Percentiles rank a stretch among this genome's conserved stretches.
phyloP scores from a whole-genome alignment of 805 yeast genomes.

The Teunomyces atbi region DNA sequence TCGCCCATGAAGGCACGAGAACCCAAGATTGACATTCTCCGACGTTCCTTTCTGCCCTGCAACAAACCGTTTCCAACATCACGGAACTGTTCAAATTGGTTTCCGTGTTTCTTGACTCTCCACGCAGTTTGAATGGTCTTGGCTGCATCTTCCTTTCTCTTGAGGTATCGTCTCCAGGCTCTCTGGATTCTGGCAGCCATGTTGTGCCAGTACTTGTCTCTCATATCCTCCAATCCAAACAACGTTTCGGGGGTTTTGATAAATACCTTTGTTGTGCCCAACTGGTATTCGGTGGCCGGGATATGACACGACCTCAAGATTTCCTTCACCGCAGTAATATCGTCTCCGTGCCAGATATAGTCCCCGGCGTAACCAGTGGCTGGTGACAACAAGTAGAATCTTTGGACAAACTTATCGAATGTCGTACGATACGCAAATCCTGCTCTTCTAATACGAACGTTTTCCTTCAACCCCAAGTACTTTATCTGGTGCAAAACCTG shows the following conservation, averaged over 20 bases:
- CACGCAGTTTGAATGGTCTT: constrained; percentile 76
- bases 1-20: constrained; percentile 93
- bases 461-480: constrained; percentile 93
- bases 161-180: constrained; percentile 86
- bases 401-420: constrained; percentile 91
- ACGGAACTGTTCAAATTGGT: constrained; percentile 78
- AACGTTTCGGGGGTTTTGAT: constrained; percentile 96
- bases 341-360: constrained; percentile 58
- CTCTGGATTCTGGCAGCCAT: constrained; percentile 98
- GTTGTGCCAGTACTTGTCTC: constrained; percentile 96
- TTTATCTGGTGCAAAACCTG: constrained; percentile 95
- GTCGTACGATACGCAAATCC: constrained; percentile 98
- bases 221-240: constrained; percentile 91
- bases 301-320: constrained; percentile 59
- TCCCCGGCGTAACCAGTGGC: constrained; percentile 90
- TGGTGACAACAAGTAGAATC: constrained; percentile 84
- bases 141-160: constrained; percentile 84
- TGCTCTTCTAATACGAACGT: constrained; percentile 95
- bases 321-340: constrained; percentile 49
- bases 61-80: constrained; percentile 77
- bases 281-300: constrained; percentile 78
- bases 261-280: constrained; percentile 89
- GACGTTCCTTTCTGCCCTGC: constrained; percentile 79
- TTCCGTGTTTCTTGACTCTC: constrained; percentile 77
- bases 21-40: constrained; percentile 83